Evolutionary conservation across 106 monocot species (phyloP).

Genomic region (Dioscorea alata): DNA sequence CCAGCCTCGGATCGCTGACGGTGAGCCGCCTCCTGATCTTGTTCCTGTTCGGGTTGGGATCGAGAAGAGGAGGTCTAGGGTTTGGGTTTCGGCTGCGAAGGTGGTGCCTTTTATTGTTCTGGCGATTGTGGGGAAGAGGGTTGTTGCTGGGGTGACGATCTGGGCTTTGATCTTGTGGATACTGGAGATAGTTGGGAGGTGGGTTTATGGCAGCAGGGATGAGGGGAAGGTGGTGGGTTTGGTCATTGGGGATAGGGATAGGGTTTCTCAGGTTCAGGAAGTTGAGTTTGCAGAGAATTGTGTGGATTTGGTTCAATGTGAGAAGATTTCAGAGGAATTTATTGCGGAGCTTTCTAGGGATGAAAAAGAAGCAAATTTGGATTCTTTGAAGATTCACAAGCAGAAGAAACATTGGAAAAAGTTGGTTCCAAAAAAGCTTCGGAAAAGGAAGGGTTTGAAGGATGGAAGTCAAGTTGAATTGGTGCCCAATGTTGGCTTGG

Average conservation of each 20-base stretch:
- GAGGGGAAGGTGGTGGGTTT: neutral
- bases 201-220: neutral
- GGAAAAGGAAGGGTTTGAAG: neutral
- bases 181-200: slow-evolving; percentile 4
- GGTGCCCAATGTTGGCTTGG: neutral
- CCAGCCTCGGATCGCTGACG: neutral
- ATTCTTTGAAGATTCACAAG: slow-evolving; percentile 7
- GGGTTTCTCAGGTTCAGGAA: slow-evolving; percentile 15
- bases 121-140: slow-evolving; percentile 13
- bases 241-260: slow-evolving; percentile 4
- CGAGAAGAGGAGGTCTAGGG: neutral
- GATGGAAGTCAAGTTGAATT: neutral
- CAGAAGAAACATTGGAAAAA: slow-evolving; percentile 25
- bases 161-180: slow-evolving; percentile 10
- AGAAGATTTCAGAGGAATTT: neutral
- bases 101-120: slow-evolving; percentile 3
- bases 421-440: slow-evolving; percentile 22
- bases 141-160: slow-evolving; percentile 19
- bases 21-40: neutral
- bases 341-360: neutral
- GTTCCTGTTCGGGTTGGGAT: neutral
- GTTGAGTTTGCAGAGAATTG: neutral
- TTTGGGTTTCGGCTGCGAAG: neutral
- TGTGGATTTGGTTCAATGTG: neutral
- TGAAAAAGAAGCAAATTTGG: neutral